Evolutionary conservation across 2,329 filamentous ascomycete genomes (phyloP).

Genomic region (Conoideocrella luteorostrata): DNA sequence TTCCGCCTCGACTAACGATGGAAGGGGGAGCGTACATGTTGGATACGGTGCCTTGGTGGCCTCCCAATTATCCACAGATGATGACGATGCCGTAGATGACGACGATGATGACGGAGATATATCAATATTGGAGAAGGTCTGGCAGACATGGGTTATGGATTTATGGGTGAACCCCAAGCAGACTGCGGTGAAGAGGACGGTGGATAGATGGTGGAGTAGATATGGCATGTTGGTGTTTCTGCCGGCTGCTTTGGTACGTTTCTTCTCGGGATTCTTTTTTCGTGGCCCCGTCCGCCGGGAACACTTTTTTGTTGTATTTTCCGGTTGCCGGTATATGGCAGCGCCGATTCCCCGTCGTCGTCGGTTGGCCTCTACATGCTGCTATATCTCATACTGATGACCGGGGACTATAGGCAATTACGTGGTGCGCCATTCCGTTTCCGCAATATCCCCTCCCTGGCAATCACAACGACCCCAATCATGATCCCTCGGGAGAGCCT

Average conservation of each 20-base stretch:
- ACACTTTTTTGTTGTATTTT: neutral
- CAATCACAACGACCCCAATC: slow-evolving; percentile 27
- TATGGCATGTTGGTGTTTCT: slow-evolving; percentile 55
- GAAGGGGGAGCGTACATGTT: slow-evolving; percentile 48
- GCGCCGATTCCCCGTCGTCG: neutral
- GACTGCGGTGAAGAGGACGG: slow-evolving; percentile 48
- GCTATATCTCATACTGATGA: neutral
- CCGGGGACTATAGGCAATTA: slow-evolving; percentile 40
- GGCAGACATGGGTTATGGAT: slow-evolving; percentile 37
- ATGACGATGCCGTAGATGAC: slow-evolving; percentile 22
- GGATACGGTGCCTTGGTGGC: slow-evolving; percentile 50
- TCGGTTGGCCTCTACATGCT: too few species aligned
- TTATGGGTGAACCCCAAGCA: slow-evolving; percentile 57
- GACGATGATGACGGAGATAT: slow-evolving; percentile 25
- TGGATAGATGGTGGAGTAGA: slow-evolving; percentile 58
- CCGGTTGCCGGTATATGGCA: neutral
- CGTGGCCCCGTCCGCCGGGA: too few species aligned
- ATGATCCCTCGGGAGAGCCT: slow-evolving; percentile 14
- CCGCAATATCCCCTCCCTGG: slow-evolving; percentile 53
- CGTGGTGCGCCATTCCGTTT: slow-evolving; percentile 60
- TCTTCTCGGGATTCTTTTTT: neutral
- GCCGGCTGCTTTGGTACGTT: slow-evolving; percentile 52
- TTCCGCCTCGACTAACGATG: slow-evolving; percentile 15
- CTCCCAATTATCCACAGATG: slow-evolving; percentile 30
- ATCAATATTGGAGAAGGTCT: slow-evolving; percentile 26